Evolutionary conservation across 345 rosid species (phyloP), one percentile per base, ranked within the genome.

Genomic region (Dipteronia dyeriana): DNA sequence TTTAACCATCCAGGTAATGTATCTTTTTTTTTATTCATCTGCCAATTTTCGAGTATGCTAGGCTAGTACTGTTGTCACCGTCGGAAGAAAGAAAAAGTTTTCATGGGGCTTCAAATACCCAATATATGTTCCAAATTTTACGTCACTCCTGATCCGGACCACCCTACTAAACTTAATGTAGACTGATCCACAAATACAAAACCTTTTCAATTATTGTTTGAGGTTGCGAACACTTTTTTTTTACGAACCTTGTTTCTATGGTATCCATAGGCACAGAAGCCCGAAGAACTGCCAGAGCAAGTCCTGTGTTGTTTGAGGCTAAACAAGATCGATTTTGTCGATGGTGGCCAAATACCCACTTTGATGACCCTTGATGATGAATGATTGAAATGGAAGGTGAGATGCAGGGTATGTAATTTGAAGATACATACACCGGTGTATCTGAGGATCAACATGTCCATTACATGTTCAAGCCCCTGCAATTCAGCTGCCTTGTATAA

Each of bases 201-300:
- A 59, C 63, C 54, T 49, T 49, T 12, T 49, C 54, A 49, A 49
- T 5, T 39, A 41, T 7, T 38, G 17, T 38, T 7, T 29, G 4
- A 29, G 6, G 22, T 16, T 51, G 31, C 9, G 6, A 5, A 26
- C 26, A 13, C 23, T 1, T 53, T 14, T 25, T 25, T 43, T 20
- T 4, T 16, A 4, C 53, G 11, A 47, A 47, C 53, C 54, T 34
- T 34, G 38, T 34, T 34, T 34, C 4, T 34, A 34, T 34, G 23
- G n/a, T 20, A 7, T 56, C 22, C 3, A 56, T 87, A 95, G 98
- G 97, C 98, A 25, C 98, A 95, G 53, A 95, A 88, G 79, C 94
- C 88, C n/a, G 98, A 93, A 66, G 98, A 95, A 81, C 79, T 95
- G 64, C 98, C 98, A 1, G 98, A 95, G 83, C 87, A 88, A 79